A percentile compares a stretch with the other conserved stretches of the same genome.
These are phyloP conservation scores for Alternaria panax DNA, from an alignment of 2,329 filamentous ascomycete species.

Conservation along the genomic window DNA sequence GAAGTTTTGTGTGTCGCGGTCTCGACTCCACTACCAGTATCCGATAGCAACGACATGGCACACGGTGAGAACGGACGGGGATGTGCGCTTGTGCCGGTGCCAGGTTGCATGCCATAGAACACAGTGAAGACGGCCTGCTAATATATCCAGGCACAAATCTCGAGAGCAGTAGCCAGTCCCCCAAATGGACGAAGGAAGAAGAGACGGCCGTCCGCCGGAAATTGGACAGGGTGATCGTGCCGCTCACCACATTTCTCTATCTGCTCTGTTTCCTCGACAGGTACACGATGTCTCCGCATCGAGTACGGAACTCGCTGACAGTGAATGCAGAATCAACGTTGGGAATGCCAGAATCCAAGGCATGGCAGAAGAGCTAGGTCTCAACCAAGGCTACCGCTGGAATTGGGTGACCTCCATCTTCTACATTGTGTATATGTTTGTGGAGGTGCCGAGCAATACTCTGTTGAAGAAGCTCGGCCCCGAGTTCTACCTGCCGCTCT, in stretches of 20 bases:
- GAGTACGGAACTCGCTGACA: constrained; percentile 12
- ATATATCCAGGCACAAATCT: too few species aligned
- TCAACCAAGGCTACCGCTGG: constrained; percentile 58
- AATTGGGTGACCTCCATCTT: constrained; percentile 67
- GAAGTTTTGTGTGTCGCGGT: too few species aligned
- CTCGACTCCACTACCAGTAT: too few species aligned
- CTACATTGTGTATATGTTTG: constrained; percentile 64
- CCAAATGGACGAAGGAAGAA: constrained; percentile 59
- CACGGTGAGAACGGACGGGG: too few species aligned
- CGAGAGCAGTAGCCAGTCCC: too few species aligned
- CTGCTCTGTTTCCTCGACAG: constrained; percentile 60
- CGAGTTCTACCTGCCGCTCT: constrained; percentile 60
- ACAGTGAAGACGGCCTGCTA: too few species aligned
- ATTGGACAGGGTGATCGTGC: constrained; percentile 62
- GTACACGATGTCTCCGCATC: constrained; percentile 19
- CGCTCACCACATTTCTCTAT: constrained; percentile 62
- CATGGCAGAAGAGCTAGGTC: constrained; percentile 58
- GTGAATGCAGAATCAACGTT: constrained; percentile 49
- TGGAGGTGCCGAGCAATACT: constrained; percentile 65
- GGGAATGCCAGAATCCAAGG: constrained; percentile 66
- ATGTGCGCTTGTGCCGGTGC: too few species aligned
- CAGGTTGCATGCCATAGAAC: too few species aligned
- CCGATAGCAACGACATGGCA: too few species aligned
- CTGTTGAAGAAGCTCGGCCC: constrained; percentile 63
- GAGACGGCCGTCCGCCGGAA: constrained; percentile 61